Conservation (phyloP, 768 basidiomycete species). For the Boletus bicolor region DNA sequence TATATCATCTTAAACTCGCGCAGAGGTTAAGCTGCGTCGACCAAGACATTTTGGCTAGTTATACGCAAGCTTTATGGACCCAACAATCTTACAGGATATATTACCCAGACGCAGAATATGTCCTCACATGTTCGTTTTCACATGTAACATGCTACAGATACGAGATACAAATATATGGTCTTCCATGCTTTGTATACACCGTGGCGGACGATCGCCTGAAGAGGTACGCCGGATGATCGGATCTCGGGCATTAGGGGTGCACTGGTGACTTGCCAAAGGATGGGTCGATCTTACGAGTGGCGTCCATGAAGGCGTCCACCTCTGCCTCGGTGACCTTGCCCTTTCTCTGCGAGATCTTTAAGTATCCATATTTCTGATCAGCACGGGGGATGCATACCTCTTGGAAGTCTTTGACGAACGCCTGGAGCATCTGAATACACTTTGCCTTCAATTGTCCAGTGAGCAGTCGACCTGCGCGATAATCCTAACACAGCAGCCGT, state of each 20-base stretch:
- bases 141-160: slow-evolving; percentile 1
- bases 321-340: slow-evolving; percentile 77
- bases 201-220: neutral
- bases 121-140: neutral
- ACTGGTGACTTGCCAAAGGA: slow-evolving; percentile 39
- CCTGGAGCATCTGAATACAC: slow-evolving; percentile 80
- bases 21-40: neutral
- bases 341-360: slow-evolving; percentile 53
- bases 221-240: neutral
- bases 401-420: slow-evolving; percentile 85
- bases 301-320: slow-evolving; percentile 77
- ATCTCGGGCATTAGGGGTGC: neutral
- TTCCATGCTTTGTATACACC: neutral
- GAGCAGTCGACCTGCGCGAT: slow-evolving; percentile 80
- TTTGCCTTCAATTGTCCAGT: slow-evolving; percentile 89
- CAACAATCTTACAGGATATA: neutral
- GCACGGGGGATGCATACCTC: slow-evolving; percentile 42
- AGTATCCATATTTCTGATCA: neutral
- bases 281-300: slow-evolving; percentile 69
- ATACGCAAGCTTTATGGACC: neutral
- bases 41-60: neutral
- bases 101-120: slow-evolving; percentile 5
- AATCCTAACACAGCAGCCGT: slow-evolving; percentile 58
- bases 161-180: neutral
- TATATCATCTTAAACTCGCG: neutral